These are phyloP conservation scores for Creolimax fragrantissima DNA, from an alignment of 78 protist species.

Conservation along the genomic window DNA sequence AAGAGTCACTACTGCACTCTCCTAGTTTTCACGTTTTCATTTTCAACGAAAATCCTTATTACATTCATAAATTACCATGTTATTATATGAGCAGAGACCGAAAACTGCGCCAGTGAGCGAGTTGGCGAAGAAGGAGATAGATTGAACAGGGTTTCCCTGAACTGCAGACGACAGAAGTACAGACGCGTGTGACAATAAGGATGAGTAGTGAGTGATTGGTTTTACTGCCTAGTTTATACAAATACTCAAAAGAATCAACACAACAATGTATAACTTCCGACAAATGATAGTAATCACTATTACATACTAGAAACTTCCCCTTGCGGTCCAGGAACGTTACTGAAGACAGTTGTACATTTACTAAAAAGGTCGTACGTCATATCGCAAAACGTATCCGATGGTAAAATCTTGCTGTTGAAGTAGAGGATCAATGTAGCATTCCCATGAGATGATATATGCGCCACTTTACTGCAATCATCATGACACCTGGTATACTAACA, in stretches of 20 bases:
- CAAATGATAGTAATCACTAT: no score
- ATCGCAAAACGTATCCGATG: neutral
- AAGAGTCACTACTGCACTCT: no score
- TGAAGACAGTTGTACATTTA: slow-evolving; percentile 8
- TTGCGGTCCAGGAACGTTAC: neutral
- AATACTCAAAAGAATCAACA: no score
- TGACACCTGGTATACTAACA: no score
- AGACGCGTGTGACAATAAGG: neutral
- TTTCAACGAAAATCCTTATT: no score
- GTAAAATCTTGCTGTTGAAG: neutral
- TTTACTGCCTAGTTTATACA: no score
- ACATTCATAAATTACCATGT: neutral
- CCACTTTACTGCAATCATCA: no score
- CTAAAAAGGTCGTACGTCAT: neutral
- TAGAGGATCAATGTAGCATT: no score
- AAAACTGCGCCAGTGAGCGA: neutral
- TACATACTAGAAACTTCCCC: neutral
- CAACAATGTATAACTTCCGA: no score
- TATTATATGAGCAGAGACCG: neutral
- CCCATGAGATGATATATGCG: no score
- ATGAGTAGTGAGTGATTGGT: neutral
- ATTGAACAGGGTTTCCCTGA: neutral
- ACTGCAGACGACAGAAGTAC: neutral
- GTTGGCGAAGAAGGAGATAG: neutral
- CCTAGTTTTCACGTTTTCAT: no score